Conservation (phyloP, 805 yeast genomes). For the Isabelozyma pseudorhagii region DNA sequence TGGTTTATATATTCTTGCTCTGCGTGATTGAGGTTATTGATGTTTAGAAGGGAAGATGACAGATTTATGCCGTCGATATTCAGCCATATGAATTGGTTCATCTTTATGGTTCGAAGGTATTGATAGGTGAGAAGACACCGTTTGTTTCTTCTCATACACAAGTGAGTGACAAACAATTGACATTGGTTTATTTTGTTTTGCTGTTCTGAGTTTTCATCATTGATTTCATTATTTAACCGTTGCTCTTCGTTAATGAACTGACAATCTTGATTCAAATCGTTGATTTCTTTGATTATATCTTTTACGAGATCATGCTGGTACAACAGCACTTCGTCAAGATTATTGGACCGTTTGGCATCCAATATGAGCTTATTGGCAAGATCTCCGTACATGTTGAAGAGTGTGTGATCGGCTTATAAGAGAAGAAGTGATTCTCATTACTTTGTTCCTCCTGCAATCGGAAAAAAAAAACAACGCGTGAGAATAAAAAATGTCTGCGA, state of each 20-base stretch:
- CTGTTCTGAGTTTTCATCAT: conserved; percentile 22
- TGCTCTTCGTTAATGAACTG: conserved; percentile 42
- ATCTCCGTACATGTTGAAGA: conserved; percentile 79
- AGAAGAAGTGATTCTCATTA: not conserved
- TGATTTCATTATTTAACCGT: conserved; percentile 13
- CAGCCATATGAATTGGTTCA: conserved; percentile 72
- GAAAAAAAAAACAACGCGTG: not conserved
- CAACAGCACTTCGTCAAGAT: conserved; percentile 61
- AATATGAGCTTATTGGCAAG: conserved; percentile 74
- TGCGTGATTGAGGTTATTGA: conserved; percentile 61
- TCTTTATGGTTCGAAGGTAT: conserved; percentile 59
- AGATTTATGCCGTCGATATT: conserved; percentile 47
- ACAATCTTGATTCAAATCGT: conserved; percentile 56
- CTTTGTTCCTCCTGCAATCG: not conserved
- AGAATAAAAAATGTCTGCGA: too few species aligned
- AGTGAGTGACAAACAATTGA: conserved; percentile 64
- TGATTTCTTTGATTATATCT: conserved; percentile 67
- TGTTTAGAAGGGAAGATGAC: conserved; percentile 21
- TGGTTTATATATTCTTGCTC: conserved; percentile 77
- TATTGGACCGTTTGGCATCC: conserved; percentile 78
- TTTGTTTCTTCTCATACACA: conserved; percentile 84
- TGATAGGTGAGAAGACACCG: conserved; percentile 87
- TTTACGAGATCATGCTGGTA: conserved; percentile 73
- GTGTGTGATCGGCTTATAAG: not conserved
- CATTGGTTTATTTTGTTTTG: conserved; percentile 53